Evolutionary conservation across 257 asterid genomes (phyloP), one percentile per base, ranked within the genome.

Genomic region (Fraxinus cuspidata): DNA sequence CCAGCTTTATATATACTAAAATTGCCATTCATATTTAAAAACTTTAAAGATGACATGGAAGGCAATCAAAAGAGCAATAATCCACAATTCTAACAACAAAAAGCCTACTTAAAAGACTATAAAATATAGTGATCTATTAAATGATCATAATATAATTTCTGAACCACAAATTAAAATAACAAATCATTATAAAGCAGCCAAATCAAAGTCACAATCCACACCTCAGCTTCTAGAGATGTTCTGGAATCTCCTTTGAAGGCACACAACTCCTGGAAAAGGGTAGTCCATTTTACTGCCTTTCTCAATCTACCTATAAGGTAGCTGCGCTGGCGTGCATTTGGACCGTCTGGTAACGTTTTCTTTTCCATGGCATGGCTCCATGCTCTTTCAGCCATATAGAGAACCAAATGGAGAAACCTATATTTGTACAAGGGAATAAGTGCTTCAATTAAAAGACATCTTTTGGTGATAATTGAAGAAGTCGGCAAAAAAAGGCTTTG

Each of bases 301-400:
- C 97, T 89, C 72, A 96, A 90, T 88, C 99, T 94, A 78, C 98
- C 96, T 77, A 92, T 90, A 79, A 96, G 97, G 87, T 93, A 93
- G 86, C 89, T 83, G 69, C 97, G 87, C 82, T 93, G 99, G 60
- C 97, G 94, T 79, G 98, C 96, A 89, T 85, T 93, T 81, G 97
- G 97, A 71, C 99, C 98, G 81, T 91, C 98, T 60, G 97, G 96
- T 72, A 93, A 81, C 3, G 96, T 95, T 85, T 95, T 95, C 93
- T 92, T 95, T 87, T 95, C 99, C 99, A 95, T 95, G 44, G 99
- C 99, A 88, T 95, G 94, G 83, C 99, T 92, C 99, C 99, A 95
- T 73, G 99, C 98, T 87, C 99, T 95, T 88, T 95, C 99, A 44
- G 98, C 88, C 53, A 92, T 77, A 84, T 95, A 95, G 71, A 95